Evolutionary conservation across 169 alveolate genomes (phyloP).

Genomic region (Eimeria maxima): DNA sequence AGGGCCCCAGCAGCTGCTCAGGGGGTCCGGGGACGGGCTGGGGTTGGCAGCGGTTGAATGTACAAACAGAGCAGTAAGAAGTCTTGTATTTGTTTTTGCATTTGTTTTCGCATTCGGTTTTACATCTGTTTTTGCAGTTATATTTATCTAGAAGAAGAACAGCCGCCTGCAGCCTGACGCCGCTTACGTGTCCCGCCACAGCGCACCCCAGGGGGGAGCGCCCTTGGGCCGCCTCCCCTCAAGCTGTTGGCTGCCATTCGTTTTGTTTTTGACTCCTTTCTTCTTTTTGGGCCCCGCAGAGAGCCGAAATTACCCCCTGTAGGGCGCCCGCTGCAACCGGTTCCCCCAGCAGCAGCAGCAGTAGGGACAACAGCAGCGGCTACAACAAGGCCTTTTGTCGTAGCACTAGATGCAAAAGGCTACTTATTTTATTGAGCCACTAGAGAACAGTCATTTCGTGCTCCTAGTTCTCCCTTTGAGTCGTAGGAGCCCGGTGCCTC

Average conservation of each 20-base stretch:
- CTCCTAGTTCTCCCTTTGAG: neutral
- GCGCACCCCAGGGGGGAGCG: conserved; percentile 29
- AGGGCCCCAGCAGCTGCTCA: conserved; percentile 30
- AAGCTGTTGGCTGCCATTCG: neutral
- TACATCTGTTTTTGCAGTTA: conserved; percentile 1
- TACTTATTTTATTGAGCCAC: neutral
- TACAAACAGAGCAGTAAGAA: neutral
- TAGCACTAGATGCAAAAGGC: neutral
- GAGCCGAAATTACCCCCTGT: neutral
- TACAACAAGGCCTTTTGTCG: neutral
- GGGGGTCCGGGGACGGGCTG: conserved; percentile 52
- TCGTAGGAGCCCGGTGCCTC: neutral
- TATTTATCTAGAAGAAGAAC: neutral
- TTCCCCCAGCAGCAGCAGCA: neutral
- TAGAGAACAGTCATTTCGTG: neutral
- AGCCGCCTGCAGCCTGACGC: neutral
- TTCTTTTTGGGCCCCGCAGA: neutral
- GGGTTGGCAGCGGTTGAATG: neutral
- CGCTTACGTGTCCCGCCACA: conserved; percentile 15
- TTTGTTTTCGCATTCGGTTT: neutral
- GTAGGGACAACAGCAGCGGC: neutral
- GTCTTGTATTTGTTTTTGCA: neutral
- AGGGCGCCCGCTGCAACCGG: neutral
- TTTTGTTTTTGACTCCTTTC: conserved; percentile 25
- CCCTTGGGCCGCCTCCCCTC: neutral